These are phyloP conservation scores for Cadophora sp. DNA, from an alignment of 2,329 filamentous ascomycete species.

Conservation along the genomic window DNA sequence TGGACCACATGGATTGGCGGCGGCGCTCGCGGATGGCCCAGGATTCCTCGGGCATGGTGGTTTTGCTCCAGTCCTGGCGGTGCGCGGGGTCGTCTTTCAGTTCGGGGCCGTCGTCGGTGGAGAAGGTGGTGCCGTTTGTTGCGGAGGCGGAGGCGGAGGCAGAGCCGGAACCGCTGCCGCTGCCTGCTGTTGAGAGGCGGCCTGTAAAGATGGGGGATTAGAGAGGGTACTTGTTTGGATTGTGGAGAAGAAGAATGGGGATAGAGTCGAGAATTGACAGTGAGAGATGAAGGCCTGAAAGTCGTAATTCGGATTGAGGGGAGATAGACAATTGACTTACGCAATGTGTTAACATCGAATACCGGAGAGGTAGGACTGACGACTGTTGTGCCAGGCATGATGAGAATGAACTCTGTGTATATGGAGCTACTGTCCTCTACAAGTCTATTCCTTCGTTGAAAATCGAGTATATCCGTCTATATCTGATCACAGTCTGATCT, in stretches of 20 bases:
- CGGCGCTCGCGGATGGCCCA: conserved; percentile 35
- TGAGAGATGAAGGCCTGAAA: neutral
- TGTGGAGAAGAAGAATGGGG: neutral
- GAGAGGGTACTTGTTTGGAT: neutral
- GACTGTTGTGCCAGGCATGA: conserved; percentile 12
- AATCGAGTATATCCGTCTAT: neutral
- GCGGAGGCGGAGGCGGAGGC: neutral
- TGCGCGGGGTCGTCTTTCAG: conserved; percentile 23
- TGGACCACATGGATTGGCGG: conserved; percentile 28
- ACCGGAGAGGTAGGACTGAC: conserved; percentile 7
- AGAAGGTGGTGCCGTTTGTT: conserved; percentile 7
- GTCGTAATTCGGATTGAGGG: neutral
- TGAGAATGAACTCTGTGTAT: neutral
- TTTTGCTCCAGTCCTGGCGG: conserved; percentile 33
- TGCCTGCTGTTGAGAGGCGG: conserved; percentile 14
- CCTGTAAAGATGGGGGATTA: neutral
- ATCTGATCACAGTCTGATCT: neutral
- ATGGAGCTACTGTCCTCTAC: conserved; percentile 8
- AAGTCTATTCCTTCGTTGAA: neutral
- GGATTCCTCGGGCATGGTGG: conserved; percentile 29
- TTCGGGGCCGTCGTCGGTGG: conserved; percentile 7
- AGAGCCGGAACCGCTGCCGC: neutral
- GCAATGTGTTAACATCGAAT: conserved; percentile 10
- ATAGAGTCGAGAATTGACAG: neutral
- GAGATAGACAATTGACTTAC: neutral